Evolutionary conservation across 768 basidiomycete species (phyloP), one percentile per base, ranked within the genome.

Genomic region (Phaeotremella fagi): DNA sequence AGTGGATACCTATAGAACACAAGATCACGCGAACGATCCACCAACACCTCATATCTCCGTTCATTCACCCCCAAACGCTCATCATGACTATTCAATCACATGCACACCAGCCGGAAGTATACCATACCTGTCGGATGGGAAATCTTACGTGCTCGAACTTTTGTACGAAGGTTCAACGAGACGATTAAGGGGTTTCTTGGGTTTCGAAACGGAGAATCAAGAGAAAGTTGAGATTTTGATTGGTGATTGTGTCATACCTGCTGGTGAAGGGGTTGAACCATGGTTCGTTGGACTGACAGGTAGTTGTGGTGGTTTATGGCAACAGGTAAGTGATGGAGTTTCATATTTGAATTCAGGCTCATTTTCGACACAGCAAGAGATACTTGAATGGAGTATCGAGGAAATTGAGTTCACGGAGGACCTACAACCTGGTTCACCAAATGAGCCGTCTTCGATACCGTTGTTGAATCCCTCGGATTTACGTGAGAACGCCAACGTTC

Each of bases 1-100:
- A 70, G 58, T 75, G 51, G 74, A 75, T 50, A 73, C 72, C 0
- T 72, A 73, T 41, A 59, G 65, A 28, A 68, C 68, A 37, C 57
- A 66, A 42, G 72, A 75, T 45, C 50, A 55, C 22, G 70, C 72
- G 11, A 51, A 57, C 18, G 74, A 75, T 47, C 74, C 74, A 0
- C 67, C 68, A 1, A 60, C 65, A 4, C 74, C 74, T 1, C 74
- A 75, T 42, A 68, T 75, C 28, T 75, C 74, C 1, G 51, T 75
- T 7, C 74, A 75, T 45, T 68, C 61, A 1, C 74, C 74, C 6
- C 66, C 68, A 1, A 42, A 70, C 27, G 64, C 72, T 0, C 74
- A 75, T 54, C 74, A 75, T 47, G 59, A 56, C 4, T 28, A 68
- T 45, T 61, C 68, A 1, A 43, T 73, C 15, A 62, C 60, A 3